Conservation (phyloP, 176 grass and related monocot genomes). For the Rhynchospora breviuscula region DNA sequence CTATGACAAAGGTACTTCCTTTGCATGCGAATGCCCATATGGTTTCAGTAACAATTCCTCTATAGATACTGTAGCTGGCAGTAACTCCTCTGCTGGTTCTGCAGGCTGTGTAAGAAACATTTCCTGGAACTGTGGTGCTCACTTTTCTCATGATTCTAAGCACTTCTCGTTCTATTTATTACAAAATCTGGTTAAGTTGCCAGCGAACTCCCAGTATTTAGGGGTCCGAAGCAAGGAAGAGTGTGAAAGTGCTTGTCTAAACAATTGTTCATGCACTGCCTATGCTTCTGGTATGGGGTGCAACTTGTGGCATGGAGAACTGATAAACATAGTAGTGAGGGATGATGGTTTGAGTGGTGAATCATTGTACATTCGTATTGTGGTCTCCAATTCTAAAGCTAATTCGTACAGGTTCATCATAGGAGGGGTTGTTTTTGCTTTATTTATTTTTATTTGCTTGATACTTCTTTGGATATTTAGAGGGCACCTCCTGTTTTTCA, state of each 20-base stretch:
- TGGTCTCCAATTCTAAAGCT: constrained; percentile 6
- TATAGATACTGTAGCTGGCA: neutral
- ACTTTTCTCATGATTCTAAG: neutral
- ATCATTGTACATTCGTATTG: constrained; percentile 17
- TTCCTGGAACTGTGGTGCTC: too few relatives aligned
- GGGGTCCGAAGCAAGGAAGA: neutral
- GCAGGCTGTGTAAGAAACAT: too few relatives aligned
- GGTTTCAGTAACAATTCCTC: neutral
- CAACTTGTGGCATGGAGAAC: constrained; percentile 29
- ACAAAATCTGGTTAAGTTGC: constrained; percentile 14
- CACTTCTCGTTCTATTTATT: neutral
- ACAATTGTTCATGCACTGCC: constrained; percentile 46
- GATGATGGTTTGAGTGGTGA: constrained; percentile 5
- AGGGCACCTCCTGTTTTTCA: too few relatives aligned
- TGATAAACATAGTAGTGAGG: constrained; percentile 26
- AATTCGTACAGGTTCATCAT: neutral
- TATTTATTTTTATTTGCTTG: neutral
- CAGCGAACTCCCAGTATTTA: constrained; percentile 21
- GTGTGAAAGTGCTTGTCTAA: constrained; percentile 30
- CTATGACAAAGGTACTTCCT: too few relatives aligned
- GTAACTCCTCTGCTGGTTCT: too few relatives aligned
- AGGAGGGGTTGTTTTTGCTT: neutral
- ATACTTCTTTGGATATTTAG: neutral
- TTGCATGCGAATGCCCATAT: neutral
- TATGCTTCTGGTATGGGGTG: constrained; percentile 29